Evolutionary conservation across 306 rosid genomes (phyloP).

Genomic region (Carpinus viminea): DNA sequence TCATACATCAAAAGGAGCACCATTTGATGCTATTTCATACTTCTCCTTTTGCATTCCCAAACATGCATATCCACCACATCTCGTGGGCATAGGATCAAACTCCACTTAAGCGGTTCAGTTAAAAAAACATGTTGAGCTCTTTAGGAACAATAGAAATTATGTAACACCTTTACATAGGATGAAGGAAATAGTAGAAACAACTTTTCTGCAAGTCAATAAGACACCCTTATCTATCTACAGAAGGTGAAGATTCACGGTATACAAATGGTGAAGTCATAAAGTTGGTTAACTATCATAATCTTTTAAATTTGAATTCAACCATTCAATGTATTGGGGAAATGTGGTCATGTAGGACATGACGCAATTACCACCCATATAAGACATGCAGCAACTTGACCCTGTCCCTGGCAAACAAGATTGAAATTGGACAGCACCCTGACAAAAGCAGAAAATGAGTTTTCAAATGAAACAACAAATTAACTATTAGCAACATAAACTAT

Average conservation of each 20-base stretch:
- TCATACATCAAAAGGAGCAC: not conserved
- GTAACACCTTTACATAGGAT: not conserved
- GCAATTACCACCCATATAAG: not conserved
- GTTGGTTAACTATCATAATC: not conserved
- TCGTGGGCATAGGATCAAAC: not conserved
- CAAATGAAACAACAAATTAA: not conserved
- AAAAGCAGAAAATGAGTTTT: not conserved
- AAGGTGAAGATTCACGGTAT: not conserved
- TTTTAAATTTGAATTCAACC: not conserved
- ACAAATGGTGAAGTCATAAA: not conserved
- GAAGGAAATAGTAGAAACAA: not conserved
- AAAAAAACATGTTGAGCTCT: not conserved
- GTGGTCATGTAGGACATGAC: not conserved
- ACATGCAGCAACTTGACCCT: not conserved
- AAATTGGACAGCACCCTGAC: not conserved
- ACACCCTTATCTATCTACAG: not conserved
- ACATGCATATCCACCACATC: not conserved
- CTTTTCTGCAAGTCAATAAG: not conserved
- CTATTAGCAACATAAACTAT: not conserved
- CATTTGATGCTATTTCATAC: not conserved
- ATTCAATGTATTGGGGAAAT: not conserved
- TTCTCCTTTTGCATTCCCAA: not conserved
- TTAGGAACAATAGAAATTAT: not conserved
- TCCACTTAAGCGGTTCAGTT: not conserved
- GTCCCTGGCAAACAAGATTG: not conserved